Evolutionary conservation across 2,329 filamentous ascomycete species (phyloP).

Genomic region (Coleophoma cylindrospora): DNA sequence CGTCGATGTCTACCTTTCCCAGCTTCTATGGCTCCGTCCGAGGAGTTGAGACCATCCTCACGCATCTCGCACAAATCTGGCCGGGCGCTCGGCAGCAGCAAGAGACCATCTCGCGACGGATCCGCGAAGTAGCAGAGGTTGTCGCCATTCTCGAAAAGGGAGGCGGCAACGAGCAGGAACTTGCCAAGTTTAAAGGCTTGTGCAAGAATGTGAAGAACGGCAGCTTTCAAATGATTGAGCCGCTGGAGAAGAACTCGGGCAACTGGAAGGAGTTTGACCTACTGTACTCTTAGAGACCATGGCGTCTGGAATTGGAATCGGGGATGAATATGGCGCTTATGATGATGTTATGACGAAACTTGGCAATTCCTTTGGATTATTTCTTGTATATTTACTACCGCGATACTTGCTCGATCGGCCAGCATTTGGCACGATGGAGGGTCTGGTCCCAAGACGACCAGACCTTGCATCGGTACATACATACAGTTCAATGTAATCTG

Average conservation of each 20-base stretch:
- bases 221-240: slow-evolving; percentile 16
- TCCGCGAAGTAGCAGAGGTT: slow-evolving; percentile 10
- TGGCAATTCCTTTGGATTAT: too few species aligned
- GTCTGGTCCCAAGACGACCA: too few species aligned
- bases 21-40: slow-evolving; percentile 48
- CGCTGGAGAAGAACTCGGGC: slow-evolving; percentile 18
- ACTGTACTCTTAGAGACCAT: background rate
- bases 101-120: slow-evolving; percentile 14
- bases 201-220: slow-evolving; percentile 7
- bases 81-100: slow-evolving; percentile 47
- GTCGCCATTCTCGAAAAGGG: slow-evolving; percentile 4
- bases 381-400: too few species aligned
- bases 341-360: too few species aligned
- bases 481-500: too few species aligned
- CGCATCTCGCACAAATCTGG: slow-evolving; percentile 55
- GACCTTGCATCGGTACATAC: too few species aligned
- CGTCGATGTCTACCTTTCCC: slow-evolving; percentile 44
- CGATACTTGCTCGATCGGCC: too few species aligned
- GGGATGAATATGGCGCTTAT: too few species aligned
- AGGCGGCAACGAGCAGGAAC: slow-evolving; percentile 5
- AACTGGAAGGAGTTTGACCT: background rate
- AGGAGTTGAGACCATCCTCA: slow-evolving; percentile 47
- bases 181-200: slow-evolving; percentile 2
- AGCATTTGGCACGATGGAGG: too few species aligned
- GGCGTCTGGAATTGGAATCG: too few species aligned